Base-by-base conservation (phyloP, 202 grass and related monocot genomes). In the Setaria italica region DNA sequence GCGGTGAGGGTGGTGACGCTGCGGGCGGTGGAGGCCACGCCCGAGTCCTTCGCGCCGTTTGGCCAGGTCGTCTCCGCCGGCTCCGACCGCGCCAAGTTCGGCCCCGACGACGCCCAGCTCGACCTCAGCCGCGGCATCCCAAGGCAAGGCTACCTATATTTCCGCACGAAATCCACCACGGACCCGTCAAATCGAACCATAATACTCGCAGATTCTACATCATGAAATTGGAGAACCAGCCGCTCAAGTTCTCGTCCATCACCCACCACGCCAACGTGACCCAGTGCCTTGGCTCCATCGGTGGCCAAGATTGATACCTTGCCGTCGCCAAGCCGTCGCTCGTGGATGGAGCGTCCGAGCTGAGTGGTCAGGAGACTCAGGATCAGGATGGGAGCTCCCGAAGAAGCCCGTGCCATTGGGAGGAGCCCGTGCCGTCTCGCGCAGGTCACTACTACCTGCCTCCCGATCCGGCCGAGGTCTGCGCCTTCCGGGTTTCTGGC, bases 211-310 rank as follows among this genome's bases (percentile, higher is more conserved):
- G 96, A 88, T 99, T 99, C 77, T 95, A 99, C 74, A 88, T 99
- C 78, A 94, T 99, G 96, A 39, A 79, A 7, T 34, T 99, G 72
- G 79, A 91, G 90, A 75, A 86, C 76, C 80, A 29, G 72, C 72
- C 88, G 56, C 96, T 91, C 45, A 51, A 81, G 70, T 95, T 99
- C 91, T 89, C 87, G 0, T 42, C 12, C 39, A 95, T 95, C 68
- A 99, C 96, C 11, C 96, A 95, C 81, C 96, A 99, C 53, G 91
- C 93, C 72, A 87, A 87, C 83, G 96, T 99, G 53, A 99, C 96
- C 49, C 96, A 99, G 85, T 95, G 96, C 87, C 90, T 99, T 16
- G 96, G 93, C 39, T 83, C 96, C 42, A 85, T 99, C 80, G 91
- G 93, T 45, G 91, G 91, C 9, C 84, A 89, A 30, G 90, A 96